Percentiles rank a stretch among this genome's conserved stretches.
Evolutionary conservation across 768 basidiomycete genomes (phyloP).

Genomic region (Steccherinum ochraceum): DNA sequence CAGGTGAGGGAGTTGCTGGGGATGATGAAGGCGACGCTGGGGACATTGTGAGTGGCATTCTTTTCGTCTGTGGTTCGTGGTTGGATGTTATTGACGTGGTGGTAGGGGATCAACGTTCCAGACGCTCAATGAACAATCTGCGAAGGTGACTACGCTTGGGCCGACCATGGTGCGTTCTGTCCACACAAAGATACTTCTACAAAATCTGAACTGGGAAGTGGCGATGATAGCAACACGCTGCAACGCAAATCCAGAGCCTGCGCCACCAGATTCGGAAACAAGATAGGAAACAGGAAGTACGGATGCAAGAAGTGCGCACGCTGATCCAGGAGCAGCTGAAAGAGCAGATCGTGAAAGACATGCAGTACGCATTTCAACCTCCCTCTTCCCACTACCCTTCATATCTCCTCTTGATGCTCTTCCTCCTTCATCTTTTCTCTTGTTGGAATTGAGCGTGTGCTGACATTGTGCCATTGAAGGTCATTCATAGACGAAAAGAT

Average conservation of each 20-base stretch:
- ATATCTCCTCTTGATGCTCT: too few relatives aligned
- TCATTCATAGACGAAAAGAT: constrained; percentile 34
- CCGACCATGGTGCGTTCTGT: constrained; percentile 24
- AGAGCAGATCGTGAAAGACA: constrained; percentile 19
- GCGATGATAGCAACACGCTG: constrained; percentile 15
- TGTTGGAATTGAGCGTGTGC: too few relatives aligned
- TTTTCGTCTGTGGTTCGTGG: neutral
- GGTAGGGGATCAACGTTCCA: constrained; percentile 26
- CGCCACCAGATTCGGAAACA: constrained; percentile 18
- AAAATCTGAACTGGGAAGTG: constrained; percentile 1
- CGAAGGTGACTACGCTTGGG: constrained; percentile 20
- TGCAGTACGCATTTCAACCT: constrained; percentile 34
- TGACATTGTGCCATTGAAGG: constrained; percentile 17
- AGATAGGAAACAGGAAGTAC: constrained; percentile 15
- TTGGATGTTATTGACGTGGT: too few relatives aligned
- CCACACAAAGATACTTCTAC: neutral
- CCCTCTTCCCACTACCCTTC: too few relatives aligned
- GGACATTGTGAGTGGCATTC: constrained; percentile 10
- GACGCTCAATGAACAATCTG: constrained; percentile 25
- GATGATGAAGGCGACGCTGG: constrained; percentile 10
- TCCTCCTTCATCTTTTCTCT: neutral
- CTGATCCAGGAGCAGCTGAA: constrained; percentile 23
- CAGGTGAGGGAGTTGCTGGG: constrained; percentile 13
- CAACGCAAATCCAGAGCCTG: constrained; percentile 16
- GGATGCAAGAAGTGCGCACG: constrained; percentile 23